Conservation (phyloP, 176 grass and related monocot genomes). For the Otatea glauca region DNA sequence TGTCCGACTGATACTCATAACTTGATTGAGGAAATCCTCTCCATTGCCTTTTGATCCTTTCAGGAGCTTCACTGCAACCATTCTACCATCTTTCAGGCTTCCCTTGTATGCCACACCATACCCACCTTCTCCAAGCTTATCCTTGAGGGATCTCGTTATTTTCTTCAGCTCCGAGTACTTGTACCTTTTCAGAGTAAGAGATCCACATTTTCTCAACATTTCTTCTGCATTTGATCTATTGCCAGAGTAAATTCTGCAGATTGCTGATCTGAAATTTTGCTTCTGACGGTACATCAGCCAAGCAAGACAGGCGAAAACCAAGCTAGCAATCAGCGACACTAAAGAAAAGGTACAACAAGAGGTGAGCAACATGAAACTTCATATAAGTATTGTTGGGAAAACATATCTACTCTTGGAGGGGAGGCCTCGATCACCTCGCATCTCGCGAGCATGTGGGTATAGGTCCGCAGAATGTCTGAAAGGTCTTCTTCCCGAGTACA, state of each 20-base stretch:
- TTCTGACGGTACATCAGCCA: slow-evolving; percentile 30
- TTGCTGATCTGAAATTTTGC: slow-evolving; percentile 24
- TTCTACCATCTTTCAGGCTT: slow-evolving; percentile 31
- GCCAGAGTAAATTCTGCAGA: background rate
- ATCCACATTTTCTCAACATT: slow-evolving; percentile 46
- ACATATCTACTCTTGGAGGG: too few species aligned
- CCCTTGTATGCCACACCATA: slow-evolving; percentile 65
- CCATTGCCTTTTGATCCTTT: slow-evolving; percentile 37
- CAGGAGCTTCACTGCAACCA: slow-evolving; percentile 62
- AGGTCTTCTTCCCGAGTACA: too few species aligned
- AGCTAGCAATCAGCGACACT: slow-evolving; percentile 20
- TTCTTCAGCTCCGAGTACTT: slow-evolving; percentile 57
- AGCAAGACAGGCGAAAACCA: slow-evolving; percentile 16
- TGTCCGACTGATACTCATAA: slow-evolving; percentile 55
- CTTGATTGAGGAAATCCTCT: slow-evolving; percentile 63
- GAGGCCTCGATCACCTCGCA: too few species aligned
- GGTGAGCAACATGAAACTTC: background rate
- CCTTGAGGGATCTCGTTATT: slow-evolving; percentile 60
- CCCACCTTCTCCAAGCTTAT: slow-evolving; percentile 64
- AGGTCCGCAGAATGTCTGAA: too few species aligned
- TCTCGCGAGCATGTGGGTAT: too few species aligned
- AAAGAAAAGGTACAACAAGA: background rate
- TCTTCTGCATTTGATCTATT: slow-evolving; percentile 34
- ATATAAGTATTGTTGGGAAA: too few species aligned
- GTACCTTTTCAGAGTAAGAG: slow-evolving; percentile 58